A percentile compares a stretch with the other conserved stretches of the same genome.
Conservation (phyloP, 192 early-diverging fungal species). For the Neocallimastix lanati region DNA sequence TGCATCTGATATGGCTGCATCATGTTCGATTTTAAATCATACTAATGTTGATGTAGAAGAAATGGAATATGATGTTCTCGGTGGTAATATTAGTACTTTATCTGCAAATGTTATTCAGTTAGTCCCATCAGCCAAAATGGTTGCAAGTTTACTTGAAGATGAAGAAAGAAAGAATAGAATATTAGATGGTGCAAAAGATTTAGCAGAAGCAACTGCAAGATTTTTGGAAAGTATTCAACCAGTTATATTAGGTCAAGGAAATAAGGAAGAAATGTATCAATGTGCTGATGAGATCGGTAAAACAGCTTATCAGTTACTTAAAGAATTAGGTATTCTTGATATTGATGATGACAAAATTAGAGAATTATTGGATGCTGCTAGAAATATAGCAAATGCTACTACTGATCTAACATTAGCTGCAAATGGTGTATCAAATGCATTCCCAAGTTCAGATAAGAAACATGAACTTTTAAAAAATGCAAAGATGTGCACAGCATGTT, state of each 20-base stretch:
- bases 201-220: slow-evolving; percentile 10
- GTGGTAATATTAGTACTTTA: slow-evolving; percentile 15
- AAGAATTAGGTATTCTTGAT: slow-evolving; percentile 21
- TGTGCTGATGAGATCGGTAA: slow-evolving; percentile 11
- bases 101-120: slow-evolving; percentile 26
- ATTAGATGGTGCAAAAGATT: slow-evolving; percentile 9
- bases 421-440: slow-evolving; percentile 8
- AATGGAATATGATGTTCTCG: slow-evolving; percentile 33
- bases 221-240: slow-evolving; percentile 17
- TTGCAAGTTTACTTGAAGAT: slow-evolving; percentile 6
- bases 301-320: slow-evolving; percentile 12
- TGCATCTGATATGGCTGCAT: slow-evolving; percentile 19
- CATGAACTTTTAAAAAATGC: slow-evolving; percentile 13
- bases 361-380: slow-evolving; percentile 21
- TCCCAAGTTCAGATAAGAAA: slow-evolving; percentile 12
- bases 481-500: slow-evolving; percentile 10
- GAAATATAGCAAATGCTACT: slow-evolving; percentile 13
- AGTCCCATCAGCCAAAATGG: slow-evolving; percentile 28
- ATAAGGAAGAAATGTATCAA: slow-evolving; percentile 14
- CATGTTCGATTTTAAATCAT: slow-evolving; percentile 22
- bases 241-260: slow-evolving; percentile 13
- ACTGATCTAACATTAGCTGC: slow-evolving; percentile 14
- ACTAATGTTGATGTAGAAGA: slow-evolving; percentile 17
- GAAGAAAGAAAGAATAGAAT: slow-evolving; percentile 4
- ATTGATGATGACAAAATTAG: slow-evolving; percentile 19